Percentiles rank a stretch among this genome's conserved stretches.
These are phyloP conservation scores for Agarophyton chilense DNA, from an alignment of 23 red algal species.

Conservation along the genomic window DNA sequence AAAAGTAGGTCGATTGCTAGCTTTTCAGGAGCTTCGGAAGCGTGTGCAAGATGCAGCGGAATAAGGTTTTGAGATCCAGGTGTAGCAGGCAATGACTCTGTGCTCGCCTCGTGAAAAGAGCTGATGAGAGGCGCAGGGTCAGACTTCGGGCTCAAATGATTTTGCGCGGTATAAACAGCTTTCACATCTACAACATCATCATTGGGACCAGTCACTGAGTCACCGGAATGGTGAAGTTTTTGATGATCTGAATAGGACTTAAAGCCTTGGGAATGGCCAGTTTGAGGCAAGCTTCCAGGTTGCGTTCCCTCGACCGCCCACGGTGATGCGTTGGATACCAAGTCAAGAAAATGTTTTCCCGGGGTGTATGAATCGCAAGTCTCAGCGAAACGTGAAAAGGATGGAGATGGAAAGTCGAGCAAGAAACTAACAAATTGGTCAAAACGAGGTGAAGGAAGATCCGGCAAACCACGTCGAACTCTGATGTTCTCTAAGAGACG, in stretches of 20 bases:
- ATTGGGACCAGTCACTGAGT: background rate
- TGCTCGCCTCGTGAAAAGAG: background rate
- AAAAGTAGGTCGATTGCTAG: background rate
- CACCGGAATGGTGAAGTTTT: background rate
- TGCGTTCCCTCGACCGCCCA: background rate
- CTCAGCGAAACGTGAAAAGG: background rate
- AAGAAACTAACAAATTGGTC: background rate
- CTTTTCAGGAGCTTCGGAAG: background rate
- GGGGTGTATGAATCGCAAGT: background rate
- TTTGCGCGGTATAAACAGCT: background rate
- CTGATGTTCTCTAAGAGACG: slow-evolving; percentile 35
- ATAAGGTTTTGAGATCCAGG: too few species aligned
- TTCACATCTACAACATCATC: background rate
- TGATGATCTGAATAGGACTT: background rate
- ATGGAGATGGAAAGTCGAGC: background rate
- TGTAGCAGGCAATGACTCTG: too few species aligned
- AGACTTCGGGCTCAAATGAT: background rate
- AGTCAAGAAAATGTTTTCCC: background rate
- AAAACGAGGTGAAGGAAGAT: slow-evolving; percentile 2
- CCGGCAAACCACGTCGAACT: background rate
- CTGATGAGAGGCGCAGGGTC: background rate
- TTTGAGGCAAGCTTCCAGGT: background rate
- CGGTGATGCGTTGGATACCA: background rate
- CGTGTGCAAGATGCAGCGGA: too few species aligned
- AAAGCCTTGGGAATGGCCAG: background rate